Evolutionary conservation across 1,139 yeast genomes (phyloP), one percentile per base, ranked within the genome.

Genomic region (Sugiyamaella castrensis): DNA sequence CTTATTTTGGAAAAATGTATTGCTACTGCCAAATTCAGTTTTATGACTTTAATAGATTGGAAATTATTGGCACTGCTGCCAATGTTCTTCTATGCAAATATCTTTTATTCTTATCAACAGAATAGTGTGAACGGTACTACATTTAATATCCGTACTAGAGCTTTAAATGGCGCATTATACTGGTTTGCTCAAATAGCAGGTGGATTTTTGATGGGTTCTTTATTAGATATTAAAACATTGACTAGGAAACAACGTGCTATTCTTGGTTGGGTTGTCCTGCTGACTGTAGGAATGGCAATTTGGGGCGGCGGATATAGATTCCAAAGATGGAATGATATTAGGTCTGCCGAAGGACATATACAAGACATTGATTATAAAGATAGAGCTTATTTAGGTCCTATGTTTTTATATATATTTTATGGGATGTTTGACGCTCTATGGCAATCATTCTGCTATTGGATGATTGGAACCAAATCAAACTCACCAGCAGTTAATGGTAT

Each of bases 121-220:
- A 77, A 78, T 59, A 76, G 74, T 52, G 72, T 75, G 62, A 79
- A 79, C 61, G 79, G 77, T 33, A 76, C 74, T 16, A 70, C 76
- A 50, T 79, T 79, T 65, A 77, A 75, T 61, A 66, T 79, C 46
- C 71, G 82, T 63, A 76, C 83, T 16, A 71, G 84, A 63, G 75
- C 84, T 6, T 70, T 79, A 57, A 79, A 79, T 66, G 75, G 81
- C n/a, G 71, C 79, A 46, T 72, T 79, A 45, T 79, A 79, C 64
- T 80, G 83, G 83, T 63, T 75, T 50, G 68, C 78, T 47, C 84
- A 79, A 65, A 79, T 79, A 80, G 43, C 76, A 44, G 84, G 84
- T 40, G 79, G 82, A 31, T 59, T 71, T 32, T 39, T 71, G 28
- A 65, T 79, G 58, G 83, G 82, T 31, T 38, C 58, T 38, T 43